phyloP scores from a whole-genome alignment of 2,329 filamentous ascomycete species.

The Botrytis paeoniae region DNA sequence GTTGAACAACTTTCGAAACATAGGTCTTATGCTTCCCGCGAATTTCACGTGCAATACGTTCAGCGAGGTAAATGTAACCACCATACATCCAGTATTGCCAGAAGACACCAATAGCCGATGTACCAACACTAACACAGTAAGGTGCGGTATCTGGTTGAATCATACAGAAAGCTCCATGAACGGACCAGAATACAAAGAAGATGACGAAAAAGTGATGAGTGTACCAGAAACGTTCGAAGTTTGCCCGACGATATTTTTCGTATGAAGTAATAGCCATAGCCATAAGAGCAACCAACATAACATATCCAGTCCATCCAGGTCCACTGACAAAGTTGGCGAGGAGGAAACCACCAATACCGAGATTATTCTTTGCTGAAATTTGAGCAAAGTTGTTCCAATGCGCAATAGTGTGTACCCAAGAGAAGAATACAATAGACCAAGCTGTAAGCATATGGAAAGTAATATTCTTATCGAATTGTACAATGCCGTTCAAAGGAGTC shows the following conservation, averaged over 20 bases:
- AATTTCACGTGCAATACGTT: conserved; percentile 74
- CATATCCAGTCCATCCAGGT: conserved; percentile 81
- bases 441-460: conserved; percentile 82
- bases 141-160: conserved; percentile 80
- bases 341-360: conserved; percentile 76
- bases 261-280: conserved; percentile 75
- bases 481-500: conserved; percentile 79
- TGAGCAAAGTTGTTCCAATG: conserved; percentile 86
- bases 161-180: conserved; percentile 88
- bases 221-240: conserved; percentile 90
- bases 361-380: conserved; percentile 69
- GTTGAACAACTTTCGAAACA: conserved; percentile 85
- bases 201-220: conserved; percentile 84
- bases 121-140: conserved; percentile 68
- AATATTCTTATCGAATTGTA: conserved; percentile 87
- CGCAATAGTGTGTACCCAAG: conserved; percentile 80
- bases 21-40: conserved; percentile 80
- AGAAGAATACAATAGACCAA: conserved; percentile 87
- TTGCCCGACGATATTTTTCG: conserved; percentile 73
- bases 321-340: conserved; percentile 75
- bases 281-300: conserved; percentile 77
- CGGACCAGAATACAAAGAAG: conserved; percentile 89
- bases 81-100: conserved; percentile 90
- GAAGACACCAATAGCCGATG: conserved; percentile 70
- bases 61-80: conserved; percentile 75